Conservation (phyloP, 2,329 filamentous ascomycete species). For the Camillea tinctor region DNA sequence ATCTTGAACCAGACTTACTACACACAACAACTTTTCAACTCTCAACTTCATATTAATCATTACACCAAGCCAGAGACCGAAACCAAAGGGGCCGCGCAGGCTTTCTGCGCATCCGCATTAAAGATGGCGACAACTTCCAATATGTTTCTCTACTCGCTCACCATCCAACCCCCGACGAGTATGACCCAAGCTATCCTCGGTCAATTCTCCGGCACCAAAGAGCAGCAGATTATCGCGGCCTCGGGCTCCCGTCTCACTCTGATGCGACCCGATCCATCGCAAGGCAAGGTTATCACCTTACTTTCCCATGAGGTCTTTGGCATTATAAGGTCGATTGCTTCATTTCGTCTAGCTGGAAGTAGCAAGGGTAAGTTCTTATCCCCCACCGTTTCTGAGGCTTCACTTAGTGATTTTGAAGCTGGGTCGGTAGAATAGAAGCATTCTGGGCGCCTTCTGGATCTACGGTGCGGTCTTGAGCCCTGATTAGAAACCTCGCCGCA, state of each 20-base stretch:
- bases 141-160: slow-evolving; percentile 98
- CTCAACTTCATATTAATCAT: slow-evolving; percentile 9
- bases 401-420: slow-evolving; percentile 73
- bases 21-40: neutral
- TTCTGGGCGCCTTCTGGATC: slow-evolving; percentile 23
- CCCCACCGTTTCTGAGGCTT: slow-evolving; percentile 44
- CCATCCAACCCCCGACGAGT: slow-evolving; percentile 86
- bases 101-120: slow-evolving; percentile 28
- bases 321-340: slow-evolving; percentile 84
- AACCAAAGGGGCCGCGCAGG: slow-evolving; percentile 30
- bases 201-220: slow-evolving; percentile 93
- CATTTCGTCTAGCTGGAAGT: slow-evolving; percentile 89
- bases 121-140: slow-evolving; percentile 96
- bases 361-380: slow-evolving; percentile 78
- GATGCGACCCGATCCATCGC: slow-evolving; percentile 78
- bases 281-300: slow-evolving; percentile 82
- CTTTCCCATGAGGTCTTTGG: slow-evolving; percentile 94
- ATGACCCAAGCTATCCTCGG: slow-evolving; percentile 89
- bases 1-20: slow-evolving; percentile 1
- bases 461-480: slow-evolving; percentile 23
- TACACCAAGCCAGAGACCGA: neutral
- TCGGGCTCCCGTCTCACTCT: slow-evolving; percentile 88
- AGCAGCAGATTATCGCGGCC: slow-evolving; percentile 94
- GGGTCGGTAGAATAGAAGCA: slow-evolving; percentile 52
- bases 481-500: slow-evolving; percentile 13